Evolutionary conservation across 1,284 basidiomycete genomes (phyloP).

Genomic region (Austroboletus novae-zelandiae): DNA sequence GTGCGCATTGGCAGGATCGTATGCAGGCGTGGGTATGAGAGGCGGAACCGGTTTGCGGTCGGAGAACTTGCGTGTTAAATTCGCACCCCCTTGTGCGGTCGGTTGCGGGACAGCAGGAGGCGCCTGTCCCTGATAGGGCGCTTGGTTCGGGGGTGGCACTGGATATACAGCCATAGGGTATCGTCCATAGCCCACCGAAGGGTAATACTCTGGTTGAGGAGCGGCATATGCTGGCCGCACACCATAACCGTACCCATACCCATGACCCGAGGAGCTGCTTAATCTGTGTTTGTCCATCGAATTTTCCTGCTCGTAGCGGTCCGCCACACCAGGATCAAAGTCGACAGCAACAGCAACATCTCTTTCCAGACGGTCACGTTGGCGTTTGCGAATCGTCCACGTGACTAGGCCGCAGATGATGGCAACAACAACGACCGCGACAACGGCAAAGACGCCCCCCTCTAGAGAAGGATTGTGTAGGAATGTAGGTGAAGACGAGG

Average conservation of each 20-base stretch:
- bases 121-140: slow-evolving; percentile 8
- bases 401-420: slow-evolving; percentile 45
- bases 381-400: slow-evolving; percentile 48
- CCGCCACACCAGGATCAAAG: slow-evolving; percentile 46
- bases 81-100: slow-evolving; percentile 25
- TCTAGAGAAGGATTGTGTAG: slow-evolving; percentile 60
- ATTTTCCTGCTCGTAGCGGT: slow-evolving; percentile 29
- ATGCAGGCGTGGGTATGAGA: slow-evolving; percentile 21
- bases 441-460: slow-evolving; percentile 55
- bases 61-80: slow-evolving; percentile 32
- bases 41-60: slow-evolving; percentile 34
- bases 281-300: slow-evolving; percentile 36
- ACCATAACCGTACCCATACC: slow-evolving; percentile 17
- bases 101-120: slow-evolving; percentile 15
- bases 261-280: slow-evolving; percentile 37
- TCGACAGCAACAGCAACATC: slow-evolving; percentile 47
- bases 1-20: slow-evolving; percentile 23
- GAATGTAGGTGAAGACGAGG: slow-evolving; percentile 41
- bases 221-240: slow-evolving; percentile 16
- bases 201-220: slow-evolving; percentile 20
- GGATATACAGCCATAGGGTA: slow-evolving; percentile 11
- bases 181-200: slow-evolving; percentile 17
- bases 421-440: slow-evolving; percentile 49
- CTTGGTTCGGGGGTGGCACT: slow-evolving; percentile 1
- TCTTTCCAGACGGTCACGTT: slow-evolving; percentile 42